Conservation (phyloP, 2,329 filamentous ascomycete species). For the Chrysoporthe austroafricana region DNA sequence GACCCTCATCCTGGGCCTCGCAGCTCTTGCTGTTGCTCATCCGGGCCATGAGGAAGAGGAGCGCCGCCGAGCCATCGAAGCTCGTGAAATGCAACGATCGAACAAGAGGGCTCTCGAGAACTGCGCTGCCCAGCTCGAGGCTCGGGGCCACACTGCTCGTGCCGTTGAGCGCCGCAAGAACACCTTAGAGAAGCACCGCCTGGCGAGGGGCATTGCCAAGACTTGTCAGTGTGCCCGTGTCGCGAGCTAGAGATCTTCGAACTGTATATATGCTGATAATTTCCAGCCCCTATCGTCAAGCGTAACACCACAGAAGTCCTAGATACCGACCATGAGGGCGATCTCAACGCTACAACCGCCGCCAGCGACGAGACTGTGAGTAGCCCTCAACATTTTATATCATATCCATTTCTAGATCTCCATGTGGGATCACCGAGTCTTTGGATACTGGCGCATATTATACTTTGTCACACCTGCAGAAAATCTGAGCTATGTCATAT, state of each 20-base stretch:
- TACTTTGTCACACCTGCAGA: not conserved
- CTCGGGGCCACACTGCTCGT: slow-evolving; percentile 18
- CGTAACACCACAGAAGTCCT: slow-evolving; percentile 17
- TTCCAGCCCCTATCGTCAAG: slow-evolving; percentile 16
- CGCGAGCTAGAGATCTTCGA: not conserved
- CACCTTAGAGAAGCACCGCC: slow-evolving; percentile 14
- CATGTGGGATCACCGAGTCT: not conserved
- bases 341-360: slow-evolving; percentile 7
- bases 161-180: slow-evolving; percentile 21
- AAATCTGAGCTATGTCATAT: too few species aligned
- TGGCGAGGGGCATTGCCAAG: slow-evolving; percentile 12
- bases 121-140: slow-evolving; percentile 26
- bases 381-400: not conserved
- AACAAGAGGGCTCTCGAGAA: slow-evolving; percentile 19
- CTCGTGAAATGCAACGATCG: not conserved
- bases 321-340: slow-evolving; percentile 16
- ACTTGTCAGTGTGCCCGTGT: not conserved
- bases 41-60: slow-evolving; percentile 21
- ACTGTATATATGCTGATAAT: not conserved
- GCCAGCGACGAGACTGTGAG: slow-evolving; percentile 13
- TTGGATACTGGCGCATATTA: not conserved
- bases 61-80: not conserved
- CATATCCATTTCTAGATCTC: not conserved
- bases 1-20: slow-evolving; percentile 15
- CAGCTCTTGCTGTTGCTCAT: slow-evolving; percentile 16